Base-by-base conservation (phyloP, 2,329 filamentous ascomycete species). In the Aspergillus sp. region DNA sequence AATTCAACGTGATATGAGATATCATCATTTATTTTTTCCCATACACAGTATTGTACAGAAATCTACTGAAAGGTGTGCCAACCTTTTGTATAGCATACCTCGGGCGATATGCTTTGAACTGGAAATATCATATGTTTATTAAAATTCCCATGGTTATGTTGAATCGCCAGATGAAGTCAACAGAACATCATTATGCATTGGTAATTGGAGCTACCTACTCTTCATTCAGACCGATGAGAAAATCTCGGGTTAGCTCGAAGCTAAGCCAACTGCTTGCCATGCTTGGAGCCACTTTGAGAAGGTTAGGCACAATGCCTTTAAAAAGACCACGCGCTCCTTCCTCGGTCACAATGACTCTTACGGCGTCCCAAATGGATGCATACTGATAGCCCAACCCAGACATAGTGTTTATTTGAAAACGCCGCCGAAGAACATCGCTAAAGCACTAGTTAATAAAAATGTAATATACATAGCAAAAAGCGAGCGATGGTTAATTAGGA, bases 341-440 rank as follows among this genome's bases (percentile, higher is more conserved):
- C 57, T 95, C 83, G 37, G 78, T 70, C 43, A 95, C 67, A 57
- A 98, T 98, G 40, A 87, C 81, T 40, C 74, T 79, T 50, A 98
- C 73, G 4, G 93, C 93, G 62, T 95, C 89, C 49, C 81, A 76
- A 35, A 98, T 85, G 6, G 84, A 86, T 59, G 87, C 90, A 73
- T 98, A 98, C 64, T 91, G 82, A 69, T 96, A 97, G 40, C 93
- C 93, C 83, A 98, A 91, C 40, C 93, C 93, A 38, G 87, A 89
- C 93, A 98, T 98, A 42, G 93, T 96, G 70, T 98, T 98, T 72
- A 98, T 93, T 64, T 98, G 93, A 66, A 98, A 98, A 40, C 93
- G 82, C 47, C 93, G 83, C 29, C 93, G 87, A 43, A 98, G 76
- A 2, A 98, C 91, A 63, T 95, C 90, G 64, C 88, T 93, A 28